These are phyloP conservation scores for Plenodomus biglobosus DNA, from an alignment of 2,329 filamentous ascomycete genomes.

Conservation along the genomic window DNA sequence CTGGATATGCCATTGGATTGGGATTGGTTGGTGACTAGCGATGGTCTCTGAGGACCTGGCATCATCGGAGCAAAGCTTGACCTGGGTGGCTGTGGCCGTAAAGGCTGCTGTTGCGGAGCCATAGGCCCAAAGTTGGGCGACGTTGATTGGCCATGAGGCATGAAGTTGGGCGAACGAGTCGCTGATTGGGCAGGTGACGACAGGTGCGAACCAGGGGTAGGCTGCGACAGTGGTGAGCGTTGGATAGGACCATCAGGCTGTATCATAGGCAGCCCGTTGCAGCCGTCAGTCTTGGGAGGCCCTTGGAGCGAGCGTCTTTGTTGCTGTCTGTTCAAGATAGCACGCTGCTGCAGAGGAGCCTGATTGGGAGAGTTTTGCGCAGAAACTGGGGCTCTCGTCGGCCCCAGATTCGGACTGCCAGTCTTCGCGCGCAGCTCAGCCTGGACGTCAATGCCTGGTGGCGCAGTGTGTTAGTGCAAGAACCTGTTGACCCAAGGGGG, in stretches of 20 bases:
- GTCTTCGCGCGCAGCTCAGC: conserved; percentile 92
- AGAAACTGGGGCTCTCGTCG: conserved; percentile 60
- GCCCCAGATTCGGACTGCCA: conserved; percentile 77
- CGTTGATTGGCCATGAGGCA: conserved; percentile 60
- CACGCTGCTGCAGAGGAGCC: conserved; percentile 74
- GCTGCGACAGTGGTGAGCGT: conserved; percentile 73
- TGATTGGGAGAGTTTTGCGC: conserved; percentile 53
- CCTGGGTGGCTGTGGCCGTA: conserved; percentile 51
- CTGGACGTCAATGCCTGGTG: conserved; percentile 89
- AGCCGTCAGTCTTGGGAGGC: conserved; percentile 68
- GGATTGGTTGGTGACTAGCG: conserved; percentile 41
- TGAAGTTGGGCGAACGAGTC: conserved; percentile 63
- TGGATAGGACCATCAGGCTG: conserved; percentile 48
- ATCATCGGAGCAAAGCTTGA: conserved; percentile 51
- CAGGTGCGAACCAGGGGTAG: conserved; percentile 78
- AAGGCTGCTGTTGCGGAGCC: conserved; percentile 46
- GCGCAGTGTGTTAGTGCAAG: conserved; percentile 21
- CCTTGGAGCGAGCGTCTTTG: conserved; percentile 72
- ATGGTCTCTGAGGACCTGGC: conserved; percentile 42
- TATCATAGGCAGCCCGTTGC: conserved; percentile 45
- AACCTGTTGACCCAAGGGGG: conserved; percentile 3
- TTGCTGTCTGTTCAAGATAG: conserved; percentile 78
- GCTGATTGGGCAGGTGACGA: conserved; percentile 63
- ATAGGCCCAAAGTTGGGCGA: conserved; percentile 61
- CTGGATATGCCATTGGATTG: conserved; percentile 42